Evolutionary conservation across 1,284 basidiomycete genomes (phyloP), one percentile per base, ranked within the genome.

Genomic region (Cutaneotrichosporon sp.): DNA sequence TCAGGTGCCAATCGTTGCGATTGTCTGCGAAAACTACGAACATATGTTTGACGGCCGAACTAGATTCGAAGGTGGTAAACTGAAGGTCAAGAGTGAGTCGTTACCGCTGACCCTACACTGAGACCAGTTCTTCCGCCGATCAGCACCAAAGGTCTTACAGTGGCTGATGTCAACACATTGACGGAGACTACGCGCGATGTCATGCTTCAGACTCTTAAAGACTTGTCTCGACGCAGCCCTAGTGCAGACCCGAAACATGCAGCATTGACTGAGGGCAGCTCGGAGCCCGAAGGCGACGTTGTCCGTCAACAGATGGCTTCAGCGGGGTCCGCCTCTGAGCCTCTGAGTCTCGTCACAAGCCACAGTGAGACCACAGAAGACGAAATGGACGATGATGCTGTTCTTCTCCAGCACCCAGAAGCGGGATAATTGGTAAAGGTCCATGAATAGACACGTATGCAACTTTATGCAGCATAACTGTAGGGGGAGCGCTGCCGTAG

Each of bases 1-100:
- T 0, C 76, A 69, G 45, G 80, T 94, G 41, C 91, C 92, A 7
- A 85, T 99, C 62, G 81, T 91, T 15, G 92, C 94, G 9, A 83
- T 98, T 49, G 86, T 98, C 0, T 86, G 86, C 61, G 92, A 98
- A 76, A 97, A 97, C 75, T 97, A 97, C 72, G 87, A 88, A 82
- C 78, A 83, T 55, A 65, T 94, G 54, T 96, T 76, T 56, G 70
- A 94, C 74, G 84, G 83, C 56, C 80, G 83, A 63, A 85, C 84
- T 44, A 78, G 87, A 14, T 90, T 97, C 64, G 85, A 87, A 38
- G 75, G 78, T 30, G 94, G 93, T 0, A 80, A 79, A 18, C 78
- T 97, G 55, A 87, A 83, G 68, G 80, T 97, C 60, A 84, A 83
- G 80, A 88, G 92, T 93, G 63, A 63, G 84, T 71, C 34, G 9